Conservation (phyloP, 257 asterid genomes). For the Fraxinus excelsior region DNA sequence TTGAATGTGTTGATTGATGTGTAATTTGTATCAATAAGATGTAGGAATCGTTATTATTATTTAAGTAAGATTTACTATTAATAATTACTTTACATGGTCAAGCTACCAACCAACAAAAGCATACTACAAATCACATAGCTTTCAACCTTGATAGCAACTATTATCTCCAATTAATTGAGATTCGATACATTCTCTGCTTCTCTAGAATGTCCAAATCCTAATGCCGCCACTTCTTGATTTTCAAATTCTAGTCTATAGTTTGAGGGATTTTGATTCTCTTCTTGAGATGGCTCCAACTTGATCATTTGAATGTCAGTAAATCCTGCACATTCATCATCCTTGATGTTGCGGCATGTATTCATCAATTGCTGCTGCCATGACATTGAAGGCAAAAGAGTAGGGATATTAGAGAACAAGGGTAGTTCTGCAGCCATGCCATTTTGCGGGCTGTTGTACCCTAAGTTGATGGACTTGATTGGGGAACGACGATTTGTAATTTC, state of each 20-base stretch:
- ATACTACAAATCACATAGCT: constrained; percentile 8
- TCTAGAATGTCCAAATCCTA: constrained; percentile 31
- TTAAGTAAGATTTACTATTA: constrained; percentile 17
- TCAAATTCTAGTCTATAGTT: constrained; percentile 27
- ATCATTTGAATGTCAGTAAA: constrained; percentile 25
- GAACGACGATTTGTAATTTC: constrained; percentile 25
- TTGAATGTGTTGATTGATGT: background rate
- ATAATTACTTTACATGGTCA: constrained; percentile 24
- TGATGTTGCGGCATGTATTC: constrained; percentile 21
- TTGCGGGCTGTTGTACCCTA: constrained; percentile 58
- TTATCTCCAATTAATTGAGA: constrained; percentile 31
- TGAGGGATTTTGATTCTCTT: constrained; percentile 34
- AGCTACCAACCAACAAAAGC: constrained; percentile 18
- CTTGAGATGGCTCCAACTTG: constrained; percentile 40
- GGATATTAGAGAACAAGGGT: constrained; percentile 54
- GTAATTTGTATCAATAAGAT: background rate
- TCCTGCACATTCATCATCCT: constrained; percentile 21
- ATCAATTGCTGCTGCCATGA: constrained; percentile 22
- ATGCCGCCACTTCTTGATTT: constrained; percentile 24
- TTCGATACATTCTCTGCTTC: constrained; percentile 32
- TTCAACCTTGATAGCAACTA: background rate
- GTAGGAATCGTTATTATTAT: background rate
- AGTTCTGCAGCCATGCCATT: constrained; percentile 36
- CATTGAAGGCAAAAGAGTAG: constrained; percentile 55
- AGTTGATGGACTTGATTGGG: constrained; percentile 47